A percentile compares a stretch with the other conserved stretches of the same genome.
These are phyloP conservation scores for Bolboschoenus planiculmis DNA, from an alignment of 176 grass and related monocot genomes.

Conservation along the genomic window DNA sequence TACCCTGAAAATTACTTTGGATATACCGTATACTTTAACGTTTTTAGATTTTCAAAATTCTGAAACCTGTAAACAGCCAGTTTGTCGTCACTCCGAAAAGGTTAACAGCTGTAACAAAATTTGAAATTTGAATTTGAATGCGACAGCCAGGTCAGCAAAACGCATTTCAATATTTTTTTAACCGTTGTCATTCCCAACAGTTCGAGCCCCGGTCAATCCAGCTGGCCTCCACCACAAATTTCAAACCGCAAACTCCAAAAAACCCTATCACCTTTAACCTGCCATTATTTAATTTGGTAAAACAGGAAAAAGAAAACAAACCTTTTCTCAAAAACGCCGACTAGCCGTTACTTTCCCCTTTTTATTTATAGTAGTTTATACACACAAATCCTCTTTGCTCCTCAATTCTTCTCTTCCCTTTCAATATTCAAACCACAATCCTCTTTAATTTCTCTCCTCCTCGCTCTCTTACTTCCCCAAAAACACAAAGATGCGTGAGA, in stretches of 20 bases:
- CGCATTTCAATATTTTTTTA: background rate
- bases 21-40: background rate
- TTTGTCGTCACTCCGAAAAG: background rate
- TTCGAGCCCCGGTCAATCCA: background rate
- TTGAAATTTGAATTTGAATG: constrained; percentile 21
- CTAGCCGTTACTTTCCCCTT: background rate
- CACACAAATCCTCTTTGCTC: background rate
- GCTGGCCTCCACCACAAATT: constrained; percentile 1
- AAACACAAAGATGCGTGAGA: constrained; percentile 61
- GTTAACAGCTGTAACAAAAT: constrained; percentile 15
- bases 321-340: background rate
- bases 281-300: constrained; percentile 1
- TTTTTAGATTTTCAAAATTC: background rate
- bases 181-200: background rate
- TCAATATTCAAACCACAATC: background rate
- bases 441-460: background rate
- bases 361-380: constrained; percentile 11
- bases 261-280: background rate
- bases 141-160: background rate
- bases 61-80: background rate
- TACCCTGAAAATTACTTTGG: background rate
- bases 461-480: background rate
- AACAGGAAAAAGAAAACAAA: background rate
- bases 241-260: background rate
- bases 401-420: background rate